Conservation (phyloP, 1,284 basidiomycete genomes). For the Cutaneotrichosporon curvatum region DNA sequence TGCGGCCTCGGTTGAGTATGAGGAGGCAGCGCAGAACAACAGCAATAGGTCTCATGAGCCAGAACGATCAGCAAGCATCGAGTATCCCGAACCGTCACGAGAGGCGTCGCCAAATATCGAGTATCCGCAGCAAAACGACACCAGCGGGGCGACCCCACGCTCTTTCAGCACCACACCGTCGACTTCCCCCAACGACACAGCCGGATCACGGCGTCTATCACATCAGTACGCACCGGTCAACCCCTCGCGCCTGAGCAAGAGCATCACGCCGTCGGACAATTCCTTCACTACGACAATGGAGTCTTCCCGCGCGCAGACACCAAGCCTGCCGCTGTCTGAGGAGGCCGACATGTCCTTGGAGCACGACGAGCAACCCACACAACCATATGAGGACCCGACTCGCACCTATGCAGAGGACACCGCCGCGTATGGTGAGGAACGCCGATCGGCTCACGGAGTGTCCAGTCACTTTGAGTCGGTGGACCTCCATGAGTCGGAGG, state of each 20-base stretch:
- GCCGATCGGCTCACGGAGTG: too few relatives aligned
- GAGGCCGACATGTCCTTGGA: constrained; percentile 5
- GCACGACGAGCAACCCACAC: constrained; percentile 5
- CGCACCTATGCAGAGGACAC: not conserved
- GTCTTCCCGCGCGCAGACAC: constrained; percentile 4
- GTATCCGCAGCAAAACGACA: not conserved
- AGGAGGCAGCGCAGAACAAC: too few relatives aligned
- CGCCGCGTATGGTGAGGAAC: too few relatives aligned
- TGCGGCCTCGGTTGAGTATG: not conserved
- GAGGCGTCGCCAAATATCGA: not conserved
- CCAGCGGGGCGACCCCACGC: not conserved
- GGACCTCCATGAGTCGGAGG: not conserved
- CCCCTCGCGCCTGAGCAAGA: constrained; percentile 43
- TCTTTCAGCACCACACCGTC: not conserved
- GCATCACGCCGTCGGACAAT: constrained; percentile 36
- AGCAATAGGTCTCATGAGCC: too few relatives aligned
- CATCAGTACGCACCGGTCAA: constrained; percentile 42
- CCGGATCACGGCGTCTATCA: constrained; percentile 20
- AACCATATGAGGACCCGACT: not conserved
- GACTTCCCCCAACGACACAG: constrained; percentile 1
- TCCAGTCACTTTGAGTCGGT: not conserved
- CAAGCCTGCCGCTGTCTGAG: constrained; percentile 5
- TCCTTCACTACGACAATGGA: constrained; percentile 17
- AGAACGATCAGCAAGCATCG: not conserved
- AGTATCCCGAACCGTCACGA: not conserved